phyloP scores from a whole-genome alignment of 257 asterid species.

The Solanum chilense region DNA sequence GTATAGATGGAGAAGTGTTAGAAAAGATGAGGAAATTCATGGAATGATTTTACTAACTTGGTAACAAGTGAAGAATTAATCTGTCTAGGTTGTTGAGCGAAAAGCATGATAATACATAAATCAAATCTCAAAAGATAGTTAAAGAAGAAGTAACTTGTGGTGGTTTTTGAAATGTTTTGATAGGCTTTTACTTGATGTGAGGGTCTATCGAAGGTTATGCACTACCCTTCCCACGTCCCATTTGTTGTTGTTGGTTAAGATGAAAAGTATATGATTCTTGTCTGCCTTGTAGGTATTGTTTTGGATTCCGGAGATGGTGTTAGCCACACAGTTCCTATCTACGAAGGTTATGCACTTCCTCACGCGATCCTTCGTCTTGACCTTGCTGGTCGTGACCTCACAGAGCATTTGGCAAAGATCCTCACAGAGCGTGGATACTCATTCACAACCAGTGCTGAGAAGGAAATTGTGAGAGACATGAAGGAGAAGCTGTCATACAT shows the following conservation, averaged over 20 bases:
- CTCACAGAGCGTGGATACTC: constrained; percentile 34
- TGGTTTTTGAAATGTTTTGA: background rate
- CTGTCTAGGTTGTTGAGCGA: background rate
- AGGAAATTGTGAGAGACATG: constrained; percentile 43
- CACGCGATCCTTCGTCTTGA: background rate
- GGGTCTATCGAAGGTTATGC: background rate
- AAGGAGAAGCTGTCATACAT: constrained; percentile 36
- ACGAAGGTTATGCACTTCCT: background rate
- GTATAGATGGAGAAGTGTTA: background rate
- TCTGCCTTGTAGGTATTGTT: constrained; percentile 10
- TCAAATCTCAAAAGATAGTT: background rate
- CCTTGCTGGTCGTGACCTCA: constrained; percentile 22
- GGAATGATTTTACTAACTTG: background rate
- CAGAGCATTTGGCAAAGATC: constrained; percentile 25
- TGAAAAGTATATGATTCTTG: background rate
- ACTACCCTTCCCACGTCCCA: background rate
- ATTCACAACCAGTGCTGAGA: constrained; percentile 29
- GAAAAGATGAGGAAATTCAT: background rate
- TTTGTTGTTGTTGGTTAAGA: background rate
- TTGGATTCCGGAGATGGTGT: background rate
- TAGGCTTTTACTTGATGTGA: background rate
- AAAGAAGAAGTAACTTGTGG: background rate
- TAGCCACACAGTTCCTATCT: background rate
- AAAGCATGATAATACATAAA: background rate
- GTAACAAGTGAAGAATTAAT: background rate